Percentiles rank a stretch among this genome's conserved stretches.
Evolutionary conservation across 495 filamentous ascomycete genomes (phyloP).

Genomic region (Aspergillus ellipticus): DNA sequence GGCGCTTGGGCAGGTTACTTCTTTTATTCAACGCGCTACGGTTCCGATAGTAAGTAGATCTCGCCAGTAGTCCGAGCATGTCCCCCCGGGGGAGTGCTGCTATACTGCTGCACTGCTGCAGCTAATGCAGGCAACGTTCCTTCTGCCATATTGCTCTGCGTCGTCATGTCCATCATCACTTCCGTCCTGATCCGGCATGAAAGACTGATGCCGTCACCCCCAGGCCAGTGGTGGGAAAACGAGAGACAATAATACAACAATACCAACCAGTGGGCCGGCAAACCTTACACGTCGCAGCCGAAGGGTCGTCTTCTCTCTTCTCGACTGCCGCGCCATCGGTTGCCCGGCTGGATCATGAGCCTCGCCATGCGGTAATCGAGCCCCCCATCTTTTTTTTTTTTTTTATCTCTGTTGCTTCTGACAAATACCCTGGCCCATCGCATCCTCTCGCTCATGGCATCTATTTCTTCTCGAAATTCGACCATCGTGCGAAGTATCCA

Average conservation of each 20-base stretch:
- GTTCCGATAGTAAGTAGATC: neutral
- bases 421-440: too few relatives aligned
- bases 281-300: neutral
- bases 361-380: too few relatives aligned
- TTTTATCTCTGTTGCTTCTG: too few relatives aligned
- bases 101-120: neutral
- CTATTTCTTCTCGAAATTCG: too few relatives aligned
- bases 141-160: neutral
- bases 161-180: conserved; percentile 1
- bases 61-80: neutral
- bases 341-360: too few relatives aligned
- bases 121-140: conserved; percentile 1
- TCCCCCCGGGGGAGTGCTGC: too few relatives aligned
- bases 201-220: conserved; percentile 17
- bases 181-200: conserved; percentile 18
- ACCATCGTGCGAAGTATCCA: too few relatives aligned
- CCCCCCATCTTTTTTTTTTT: too few relatives aligned
- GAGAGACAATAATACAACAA: too few relatives aligned
- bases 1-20: neutral
- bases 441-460: too few relatives aligned
- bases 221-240: neutral
- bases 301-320: neutral
- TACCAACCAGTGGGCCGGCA: conserved; percentile 1
- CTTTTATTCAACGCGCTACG: neutral
- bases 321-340: too few relatives aligned